phyloP scores from a whole-genome alignment of 73 alveolate species.

The Tetrahymena thermophila region DNA sequence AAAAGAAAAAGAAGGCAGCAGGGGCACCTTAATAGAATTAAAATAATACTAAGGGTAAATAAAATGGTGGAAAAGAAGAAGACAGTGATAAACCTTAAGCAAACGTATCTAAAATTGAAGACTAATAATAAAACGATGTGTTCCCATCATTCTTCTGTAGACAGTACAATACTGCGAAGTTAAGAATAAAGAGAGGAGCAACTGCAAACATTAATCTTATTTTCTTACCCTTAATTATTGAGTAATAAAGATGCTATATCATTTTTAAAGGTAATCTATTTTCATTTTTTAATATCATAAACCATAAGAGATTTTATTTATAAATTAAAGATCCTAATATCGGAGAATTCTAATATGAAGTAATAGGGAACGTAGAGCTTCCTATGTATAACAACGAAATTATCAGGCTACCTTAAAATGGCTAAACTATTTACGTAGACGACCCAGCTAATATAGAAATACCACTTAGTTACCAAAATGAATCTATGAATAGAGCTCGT shows the following conservation, averaged over 20 bases:
- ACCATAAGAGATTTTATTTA: no score
- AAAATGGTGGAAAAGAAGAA: background rate
- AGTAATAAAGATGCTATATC: slow-evolving; percentile 82
- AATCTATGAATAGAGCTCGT: slow-evolving; percentile 21
- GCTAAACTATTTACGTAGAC: slow-evolving; percentile 26
- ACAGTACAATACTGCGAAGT: slow-evolving; percentile 21
- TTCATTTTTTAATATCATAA: background rate
- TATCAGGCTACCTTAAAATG: slow-evolving; percentile 5
- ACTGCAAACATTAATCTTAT: slow-evolving; percentile 74
- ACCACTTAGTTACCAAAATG: slow-evolving; percentile 17
- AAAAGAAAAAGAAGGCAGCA: slow-evolving; percentile 41
- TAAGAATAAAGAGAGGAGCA: slow-evolving; percentile 63
- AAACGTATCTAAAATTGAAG: slow-evolving; percentile 18
- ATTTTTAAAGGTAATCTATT: slow-evolving; percentile 44
- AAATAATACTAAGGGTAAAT: background rate
- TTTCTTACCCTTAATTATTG: slow-evolving; percentile 89
- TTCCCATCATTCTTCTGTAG: slow-evolving; percentile 65
- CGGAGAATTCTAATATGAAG: slow-evolving; percentile 45
- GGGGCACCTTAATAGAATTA: background rate
- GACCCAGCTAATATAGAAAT: slow-evolving; percentile 2
- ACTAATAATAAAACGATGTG: background rate
- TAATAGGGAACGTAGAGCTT: slow-evolving; percentile 24
- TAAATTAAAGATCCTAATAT: slow-evolving; percentile 68
- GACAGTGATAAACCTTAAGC: background rate
- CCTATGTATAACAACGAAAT: slow-evolving; percentile 27